These are phyloP conservation scores for Pilaira anomala DNA, from an alignment of 192 early-diverging fungal genomes.

Conservation along the genomic window DNA sequence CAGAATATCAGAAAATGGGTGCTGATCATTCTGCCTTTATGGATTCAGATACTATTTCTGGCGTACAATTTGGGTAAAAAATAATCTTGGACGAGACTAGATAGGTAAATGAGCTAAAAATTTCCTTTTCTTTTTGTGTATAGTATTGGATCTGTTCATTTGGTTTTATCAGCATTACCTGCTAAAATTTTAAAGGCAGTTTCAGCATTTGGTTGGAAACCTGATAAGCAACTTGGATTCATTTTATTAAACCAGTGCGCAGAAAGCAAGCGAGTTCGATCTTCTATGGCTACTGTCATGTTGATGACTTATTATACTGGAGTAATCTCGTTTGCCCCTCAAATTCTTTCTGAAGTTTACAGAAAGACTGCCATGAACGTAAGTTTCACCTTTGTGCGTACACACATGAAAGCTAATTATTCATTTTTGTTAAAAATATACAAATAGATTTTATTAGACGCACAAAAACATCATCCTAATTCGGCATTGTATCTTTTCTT, in stretches of 20 bases:
- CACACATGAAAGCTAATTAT: not conserved
- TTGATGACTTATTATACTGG: conserved; percentile 49
- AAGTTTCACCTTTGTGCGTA: not conserved
- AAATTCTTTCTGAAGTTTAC: conserved; percentile 42
- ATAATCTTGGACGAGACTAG: not conserved
- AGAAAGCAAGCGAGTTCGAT: conserved; percentile 45
- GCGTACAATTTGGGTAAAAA: conserved; percentile 53
- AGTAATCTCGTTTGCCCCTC: conserved; percentile 46
- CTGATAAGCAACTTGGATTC: conserved; percentile 45
- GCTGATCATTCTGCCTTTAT: conserved; percentile 33
- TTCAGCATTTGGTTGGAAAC: conserved; percentile 48
- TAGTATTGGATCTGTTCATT: conserved; percentile 40
- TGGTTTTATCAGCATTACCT: conserved; percentile 46
- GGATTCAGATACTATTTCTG: conserved; percentile 50
- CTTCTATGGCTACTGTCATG: conserved; percentile 47
- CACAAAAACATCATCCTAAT: conserved; percentile 42
- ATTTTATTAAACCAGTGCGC: conserved; percentile 41
- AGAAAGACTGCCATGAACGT: conserved; percentile 35
- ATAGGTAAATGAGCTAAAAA: not conserved
- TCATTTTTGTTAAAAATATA: not conserved
- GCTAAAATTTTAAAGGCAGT: conserved; percentile 45
- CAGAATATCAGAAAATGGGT: conserved; percentile 49
- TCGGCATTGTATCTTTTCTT: conserved; percentile 53
- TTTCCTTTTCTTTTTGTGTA: not conserved
- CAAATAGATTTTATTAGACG: conserved; percentile 42